These are phyloP conservation scores for Darksidea phi DNA, from an alignment of 495 filamentous ascomycete species.

Conservation along the genomic window DNA sequence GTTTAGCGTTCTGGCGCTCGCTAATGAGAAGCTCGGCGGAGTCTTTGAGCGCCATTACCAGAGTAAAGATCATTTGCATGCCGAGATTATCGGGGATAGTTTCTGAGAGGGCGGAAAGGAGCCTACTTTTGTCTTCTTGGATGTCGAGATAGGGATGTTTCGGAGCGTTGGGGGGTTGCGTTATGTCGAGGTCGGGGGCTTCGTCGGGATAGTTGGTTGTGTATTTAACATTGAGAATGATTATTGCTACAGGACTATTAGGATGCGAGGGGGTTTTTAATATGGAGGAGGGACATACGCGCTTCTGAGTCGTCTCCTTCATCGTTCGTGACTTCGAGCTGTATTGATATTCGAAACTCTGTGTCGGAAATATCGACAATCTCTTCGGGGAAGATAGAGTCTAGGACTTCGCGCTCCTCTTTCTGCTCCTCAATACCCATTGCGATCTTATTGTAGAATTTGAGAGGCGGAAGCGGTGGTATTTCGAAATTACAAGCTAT, in stretches of 20 bases:
- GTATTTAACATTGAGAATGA: constrained; percentile 81
- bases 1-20: constrained; percentile 63
- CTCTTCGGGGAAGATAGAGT: constrained; percentile 97
- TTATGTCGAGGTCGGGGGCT: constrained; percentile 75
- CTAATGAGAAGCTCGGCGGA: constrained; percentile 74
- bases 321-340: constrained; percentile 68
- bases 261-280: constrained; percentile 14
- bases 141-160: constrained; percentile 63
- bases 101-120: constrained; percentile 66
- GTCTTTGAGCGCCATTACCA: constrained; percentile 85
- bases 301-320: constrained; percentile 57
- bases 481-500: not conserved
- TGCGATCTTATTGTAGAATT: constrained; percentile 5
- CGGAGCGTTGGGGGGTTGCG: constrained; percentile 64
- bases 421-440: constrained; percentile 95
- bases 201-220: constrained; percentile 84
- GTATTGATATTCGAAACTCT: constrained; percentile 79
- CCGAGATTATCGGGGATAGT: constrained; percentile 86
- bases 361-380: constrained; percentile 91
- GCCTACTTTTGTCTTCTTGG: constrained; percentile 64
- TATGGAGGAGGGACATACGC: constrained; percentile 38
- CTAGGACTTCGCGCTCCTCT: constrained; percentile 95
- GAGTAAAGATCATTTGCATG: constrained; percentile 97
- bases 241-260: constrained; percentile 51
- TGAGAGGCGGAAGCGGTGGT: not conserved